Conservation (phyloP, 2,329 filamentous ascomycete species). For the Stromatinia cepivora region DNA sequence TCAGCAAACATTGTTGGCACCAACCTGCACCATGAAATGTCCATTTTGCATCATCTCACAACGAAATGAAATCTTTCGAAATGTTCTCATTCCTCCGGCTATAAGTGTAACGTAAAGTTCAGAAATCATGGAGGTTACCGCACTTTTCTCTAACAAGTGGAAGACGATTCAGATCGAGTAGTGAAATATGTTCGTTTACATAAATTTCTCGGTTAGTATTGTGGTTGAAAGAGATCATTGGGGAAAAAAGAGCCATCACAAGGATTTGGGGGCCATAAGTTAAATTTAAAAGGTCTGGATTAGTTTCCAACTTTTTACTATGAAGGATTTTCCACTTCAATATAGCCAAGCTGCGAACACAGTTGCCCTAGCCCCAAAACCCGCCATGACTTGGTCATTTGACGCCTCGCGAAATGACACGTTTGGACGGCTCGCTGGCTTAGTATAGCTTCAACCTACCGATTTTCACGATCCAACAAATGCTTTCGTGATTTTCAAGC, state of each 20-base stretch:
- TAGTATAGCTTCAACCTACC: not conserved
- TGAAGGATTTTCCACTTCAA: not conserved
- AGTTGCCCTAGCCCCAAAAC: not conserved
- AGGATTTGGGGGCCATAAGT: too few relatives aligned
- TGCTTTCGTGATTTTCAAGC: not conserved
- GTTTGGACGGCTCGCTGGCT: not conserved
- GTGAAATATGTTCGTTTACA: not conserved
- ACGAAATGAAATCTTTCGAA: too few relatives aligned
- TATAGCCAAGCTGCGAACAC: not conserved
- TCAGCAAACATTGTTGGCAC: not conserved
- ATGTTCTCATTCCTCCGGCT: too few relatives aligned
- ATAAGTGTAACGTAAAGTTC: too few relatives aligned
- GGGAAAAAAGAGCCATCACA: too few relatives aligned
- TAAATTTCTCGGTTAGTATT: not conserved
- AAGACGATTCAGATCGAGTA: not conserved
- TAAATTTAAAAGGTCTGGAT: not conserved
- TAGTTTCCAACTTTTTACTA: not conserved
- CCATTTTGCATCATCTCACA: too few relatives aligned
- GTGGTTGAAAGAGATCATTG: too few relatives aligned
- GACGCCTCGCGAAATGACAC: not conserved
- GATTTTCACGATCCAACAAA: not conserved
- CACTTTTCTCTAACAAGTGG: not conserved
- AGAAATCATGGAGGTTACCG: not conserved
- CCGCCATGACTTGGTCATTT: too few relatives aligned
- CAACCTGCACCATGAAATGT: too few relatives aligned